A percentile compares a stretch with the other conserved stretches of the same genome.
Conservation (phyloP, 306 rosid species). For the Dryas alaskensis region DNA sequence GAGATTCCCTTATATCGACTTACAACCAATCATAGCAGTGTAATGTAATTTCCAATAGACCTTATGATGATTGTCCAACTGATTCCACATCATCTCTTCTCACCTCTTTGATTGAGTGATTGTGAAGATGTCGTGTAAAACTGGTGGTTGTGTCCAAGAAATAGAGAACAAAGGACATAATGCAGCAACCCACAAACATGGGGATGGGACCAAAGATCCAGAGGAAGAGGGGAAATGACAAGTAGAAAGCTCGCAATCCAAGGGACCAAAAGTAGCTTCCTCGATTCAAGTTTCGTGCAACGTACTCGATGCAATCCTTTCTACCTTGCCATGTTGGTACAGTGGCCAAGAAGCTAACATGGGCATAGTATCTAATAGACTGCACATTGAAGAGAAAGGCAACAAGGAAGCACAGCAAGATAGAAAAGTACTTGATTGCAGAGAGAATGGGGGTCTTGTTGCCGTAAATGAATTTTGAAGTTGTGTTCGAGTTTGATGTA, state of each 20-base stretch:
- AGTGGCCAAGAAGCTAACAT: conserved; percentile 79
- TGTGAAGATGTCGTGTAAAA: conserved; percentile 58
- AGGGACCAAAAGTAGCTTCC: conserved; percentile 79
- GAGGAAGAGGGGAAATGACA: conserved; percentile 81
- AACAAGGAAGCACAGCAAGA: conserved; percentile 72
- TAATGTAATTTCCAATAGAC: conserved; percentile 21
- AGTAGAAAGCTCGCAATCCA: conserved; percentile 73
- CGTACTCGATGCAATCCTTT: conserved; percentile 44
- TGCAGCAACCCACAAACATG: conserved; percentile 65
- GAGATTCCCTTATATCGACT: neutral
- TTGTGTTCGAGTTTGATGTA: conserved; percentile 32
- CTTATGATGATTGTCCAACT: conserved; percentile 20
- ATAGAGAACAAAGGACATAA: conserved; percentile 53
- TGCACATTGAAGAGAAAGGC: conserved; percentile 88
- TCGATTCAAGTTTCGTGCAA: conserved; percentile 60
- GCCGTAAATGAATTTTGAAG: conserved; percentile 52
- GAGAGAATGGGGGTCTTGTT: conserved; percentile 42
- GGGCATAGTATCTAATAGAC: conserved; percentile 78
- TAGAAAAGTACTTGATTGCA: conserved; percentile 57
- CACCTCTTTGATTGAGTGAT: conserved; percentile 40
- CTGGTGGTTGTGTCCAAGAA: conserved; percentile 76
- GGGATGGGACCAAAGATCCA: conserved; percentile 90
- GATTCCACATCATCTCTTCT: conserved; percentile 39
- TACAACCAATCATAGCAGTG: conserved; percentile 8
- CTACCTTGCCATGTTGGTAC: conserved; percentile 58